These are phyloP conservation scores for Ophiorrhiza pumila DNA, from an alignment of 257 asterid genomes.

Conservation along the genomic window DNA sequence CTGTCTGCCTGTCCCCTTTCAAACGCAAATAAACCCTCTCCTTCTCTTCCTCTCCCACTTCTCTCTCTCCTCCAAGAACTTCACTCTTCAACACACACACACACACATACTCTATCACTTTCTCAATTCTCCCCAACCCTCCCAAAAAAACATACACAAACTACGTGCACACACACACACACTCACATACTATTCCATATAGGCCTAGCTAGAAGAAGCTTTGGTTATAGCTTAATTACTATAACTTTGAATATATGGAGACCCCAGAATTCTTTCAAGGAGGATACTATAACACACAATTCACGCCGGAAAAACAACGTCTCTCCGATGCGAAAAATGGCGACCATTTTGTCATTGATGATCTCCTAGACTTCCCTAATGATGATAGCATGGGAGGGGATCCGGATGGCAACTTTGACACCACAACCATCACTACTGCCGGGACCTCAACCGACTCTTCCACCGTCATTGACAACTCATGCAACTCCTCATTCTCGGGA, in stretches of 20 bases:
- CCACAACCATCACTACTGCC: constrained; percentile 24
- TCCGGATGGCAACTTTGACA: constrained; percentile 25
- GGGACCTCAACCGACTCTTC: constrained; percentile 41
- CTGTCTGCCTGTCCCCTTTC: constrained; percentile 44
- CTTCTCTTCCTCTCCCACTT: constrained; percentile 29
- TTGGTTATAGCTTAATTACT: neutral
- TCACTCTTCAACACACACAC: constrained; percentile 18
- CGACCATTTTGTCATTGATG: constrained; percentile 70
- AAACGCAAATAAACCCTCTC: constrained; percentile 68
- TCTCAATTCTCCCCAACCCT: constrained; percentile 22
- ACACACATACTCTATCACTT: constrained; percentile 21
- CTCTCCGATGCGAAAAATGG: constrained; percentile 38
- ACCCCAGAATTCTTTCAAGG: constrained; percentile 50
- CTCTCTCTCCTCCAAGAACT: constrained; percentile 38
- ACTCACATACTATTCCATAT: constrained; percentile 1
- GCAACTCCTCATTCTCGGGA: constrained; percentile 52
- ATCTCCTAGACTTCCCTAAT: constrained; percentile 72
- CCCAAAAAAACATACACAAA: constrained; percentile 25
- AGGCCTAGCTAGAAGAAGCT: neutral
- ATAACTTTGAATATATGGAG: too few species aligned
- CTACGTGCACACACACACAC: constrained; percentile 12
- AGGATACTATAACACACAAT: constrained; percentile 33
- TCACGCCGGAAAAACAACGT: constrained; percentile 34
- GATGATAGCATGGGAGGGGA: constrained; percentile 43
- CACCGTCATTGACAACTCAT: constrained; percentile 38